Conservation (phyloP, 179 eudicot genomes). For the Pouteria campechiana region DNA sequence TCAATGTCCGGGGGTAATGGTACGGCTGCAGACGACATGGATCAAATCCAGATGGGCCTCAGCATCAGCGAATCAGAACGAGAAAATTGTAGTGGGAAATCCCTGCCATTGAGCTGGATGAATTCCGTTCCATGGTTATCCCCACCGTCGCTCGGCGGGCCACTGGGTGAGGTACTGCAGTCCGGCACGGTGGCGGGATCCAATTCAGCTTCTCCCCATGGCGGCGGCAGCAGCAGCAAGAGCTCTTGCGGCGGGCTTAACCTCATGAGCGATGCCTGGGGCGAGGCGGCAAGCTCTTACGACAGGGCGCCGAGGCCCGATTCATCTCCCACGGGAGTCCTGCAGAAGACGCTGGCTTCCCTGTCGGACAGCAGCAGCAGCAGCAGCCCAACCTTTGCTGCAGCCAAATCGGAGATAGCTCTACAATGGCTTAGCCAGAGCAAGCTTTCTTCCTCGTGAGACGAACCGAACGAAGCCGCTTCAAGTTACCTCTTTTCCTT, state of each 20-base stretch:
- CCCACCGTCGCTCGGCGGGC: slow-evolving; percentile 47
- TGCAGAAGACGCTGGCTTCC: slow-evolving; percentile 34
- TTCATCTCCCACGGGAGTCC: slow-evolving; percentile 52
- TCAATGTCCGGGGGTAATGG: slow-evolving; percentile 36
- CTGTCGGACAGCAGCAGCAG: slow-evolving; percentile 50
- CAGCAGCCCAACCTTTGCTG: slow-evolving; percentile 37
- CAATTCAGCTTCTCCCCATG: slow-evolving; percentile 7
- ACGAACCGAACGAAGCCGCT: too few species aligned
- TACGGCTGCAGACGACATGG: slow-evolving; percentile 24
- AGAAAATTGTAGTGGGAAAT: not conserved
- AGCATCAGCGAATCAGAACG: slow-evolving; percentile 15
- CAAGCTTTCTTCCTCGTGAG: not conserved
- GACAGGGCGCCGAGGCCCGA: slow-evolving; percentile 24
- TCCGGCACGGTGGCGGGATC: slow-evolving; percentile 9
- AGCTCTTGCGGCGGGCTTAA: too few species aligned
- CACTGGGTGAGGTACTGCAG: slow-evolving; percentile 63
- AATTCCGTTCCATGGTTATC: slow-evolving; percentile 21
- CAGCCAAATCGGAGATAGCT: slow-evolving; percentile 18
- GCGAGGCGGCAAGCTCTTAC: too few species aligned
- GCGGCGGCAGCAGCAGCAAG: slow-evolving; percentile 16
- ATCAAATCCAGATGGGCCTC: slow-evolving; percentile 31
- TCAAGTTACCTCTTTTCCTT: too few species aligned
- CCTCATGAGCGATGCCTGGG: too few species aligned
- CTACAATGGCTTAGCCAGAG: slow-evolving; percentile 34
- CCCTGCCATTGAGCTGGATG: slow-evolving; percentile 1